Percentiles rank a stretch among this genome's conserved stretches.
Evolutionary conservation across 2,329 filamentous ascomycete genomes (phyloP).

Genomic region (Colletotrichum gigasporum): DNA sequence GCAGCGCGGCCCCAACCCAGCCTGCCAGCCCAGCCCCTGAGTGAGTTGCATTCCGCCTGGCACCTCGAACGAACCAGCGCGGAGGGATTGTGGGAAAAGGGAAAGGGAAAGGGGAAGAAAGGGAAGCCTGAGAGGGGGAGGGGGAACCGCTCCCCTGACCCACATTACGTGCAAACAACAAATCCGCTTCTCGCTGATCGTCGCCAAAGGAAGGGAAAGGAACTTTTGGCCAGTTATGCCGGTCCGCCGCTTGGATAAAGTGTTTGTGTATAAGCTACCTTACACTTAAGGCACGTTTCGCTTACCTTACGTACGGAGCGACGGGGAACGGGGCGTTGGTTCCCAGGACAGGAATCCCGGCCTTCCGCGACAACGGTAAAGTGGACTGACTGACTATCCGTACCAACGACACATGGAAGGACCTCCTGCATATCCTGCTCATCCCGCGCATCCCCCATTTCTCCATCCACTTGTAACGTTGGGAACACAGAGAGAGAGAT

Average conservation of each 20-base stretch:
- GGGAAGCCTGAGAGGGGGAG: neutral
- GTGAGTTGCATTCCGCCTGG: constrained; percentile 7
- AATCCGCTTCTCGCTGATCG: neutral
- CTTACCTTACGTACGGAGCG: no score
- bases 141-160: neutral
- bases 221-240: neutral
- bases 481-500: no score
- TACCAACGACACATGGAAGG: no score
- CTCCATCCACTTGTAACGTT: no score
- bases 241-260: neutral
- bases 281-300: no score
- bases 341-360: no score
- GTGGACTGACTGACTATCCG: neutral
- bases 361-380: neutral
- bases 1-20: neutral
- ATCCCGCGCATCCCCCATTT: no score
- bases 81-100: no score
- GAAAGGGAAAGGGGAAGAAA: neutral
- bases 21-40: neutral
- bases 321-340: no score
- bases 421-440: no score
- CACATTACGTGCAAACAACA: neutral
- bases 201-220: neutral
- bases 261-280: neutral
- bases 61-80: constrained; percentile 4